Evolutionary conservation across 2,329 filamentous ascomycete species (phyloP), one percentile per base, ranked within the genome.

Genomic region (Tympanopsis confertula): DNA sequence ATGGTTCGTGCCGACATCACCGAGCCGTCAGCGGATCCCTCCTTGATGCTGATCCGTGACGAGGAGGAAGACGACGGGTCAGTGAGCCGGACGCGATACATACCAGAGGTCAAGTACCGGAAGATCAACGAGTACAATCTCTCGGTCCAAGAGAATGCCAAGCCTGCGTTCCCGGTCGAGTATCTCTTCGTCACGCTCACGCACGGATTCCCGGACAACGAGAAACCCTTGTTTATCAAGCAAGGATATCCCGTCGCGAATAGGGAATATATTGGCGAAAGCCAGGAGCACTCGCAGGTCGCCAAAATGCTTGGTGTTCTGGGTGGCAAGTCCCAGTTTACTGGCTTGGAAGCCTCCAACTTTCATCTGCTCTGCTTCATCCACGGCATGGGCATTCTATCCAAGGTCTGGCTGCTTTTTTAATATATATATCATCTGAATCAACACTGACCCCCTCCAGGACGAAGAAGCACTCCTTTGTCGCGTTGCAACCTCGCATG

Each of bases 1-100:
- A 98, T 98, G 91, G 86, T 94, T 19, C 74, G 83, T 44, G 88
- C 91, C 29, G 86, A 96, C 50, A 88, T 98, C 45, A 76, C 96
- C 43, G 91, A 98, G 56, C 86, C 91, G 5, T 96, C 87, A 5
- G 88, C 88, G 20, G 89, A 96, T 45, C 91, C 91, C 2, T 79
- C 75, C 5, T 80, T 89, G 38, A 95, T 98, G 89, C 75, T 98
- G 35, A 89, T 98, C 4, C 86, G 88, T 43, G 82, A 84, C 18
- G 89, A 96, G 53, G 84, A 89, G 42, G 87, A 95, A 48, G 83
- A 88, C 37, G 82, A 86, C 45, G 76, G 66, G 47, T 76, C 65
- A 39, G 66, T 61, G 36, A 81, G 72, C 55, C 78, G 77, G n/a
- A 80, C 82, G 18, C 76, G 88, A 49, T 98, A 98, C 54, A 94